Conservation (phyloP, 768 basidiomycete genomes). For the Termitomyces sp. region DNA sequence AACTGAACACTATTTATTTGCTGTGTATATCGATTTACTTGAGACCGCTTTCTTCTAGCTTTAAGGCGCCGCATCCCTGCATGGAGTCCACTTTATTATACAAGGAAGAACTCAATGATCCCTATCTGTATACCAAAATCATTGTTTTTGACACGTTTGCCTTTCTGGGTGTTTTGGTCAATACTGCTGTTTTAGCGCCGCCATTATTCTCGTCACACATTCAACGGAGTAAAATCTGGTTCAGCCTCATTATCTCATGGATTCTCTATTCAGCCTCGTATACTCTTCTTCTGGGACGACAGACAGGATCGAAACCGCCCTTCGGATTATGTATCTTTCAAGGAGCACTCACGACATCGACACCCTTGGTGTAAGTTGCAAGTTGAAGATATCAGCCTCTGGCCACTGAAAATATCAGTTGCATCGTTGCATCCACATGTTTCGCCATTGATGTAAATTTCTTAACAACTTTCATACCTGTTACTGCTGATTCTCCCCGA, state of each 20-base stretch:
- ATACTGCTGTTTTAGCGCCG: background rate
- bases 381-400: background rate
- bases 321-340: conserved; percentile 9
- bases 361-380: conserved; percentile 1
- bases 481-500: background rate
- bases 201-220: background rate
- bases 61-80: background rate
- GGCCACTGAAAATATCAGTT: background rate
- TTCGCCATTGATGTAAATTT: conserved; percentile 4
- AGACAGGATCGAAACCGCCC: background rate
- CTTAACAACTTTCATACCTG: background rate
- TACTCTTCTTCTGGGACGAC: conserved; percentile 4
- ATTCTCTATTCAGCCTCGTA: conserved; percentile 4
- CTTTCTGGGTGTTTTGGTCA: background rate
- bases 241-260: conserved; percentile 2
- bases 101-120: background rate
- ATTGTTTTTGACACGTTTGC: background rate
- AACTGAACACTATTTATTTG: background rate
- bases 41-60: background rate
- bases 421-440: conserved; percentile 6
- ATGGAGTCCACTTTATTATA: background rate
- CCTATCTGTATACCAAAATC: background rate
- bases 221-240: conserved; percentile 1
- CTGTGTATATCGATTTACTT: background rate
- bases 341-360: conserved; percentile 1